A percentile compares a stretch with the other conserved stretches of the same genome.
phyloP scores from a whole-genome alignment of 2,329 filamentous ascomycete species.

The Alternaria postmessia region DNA sequence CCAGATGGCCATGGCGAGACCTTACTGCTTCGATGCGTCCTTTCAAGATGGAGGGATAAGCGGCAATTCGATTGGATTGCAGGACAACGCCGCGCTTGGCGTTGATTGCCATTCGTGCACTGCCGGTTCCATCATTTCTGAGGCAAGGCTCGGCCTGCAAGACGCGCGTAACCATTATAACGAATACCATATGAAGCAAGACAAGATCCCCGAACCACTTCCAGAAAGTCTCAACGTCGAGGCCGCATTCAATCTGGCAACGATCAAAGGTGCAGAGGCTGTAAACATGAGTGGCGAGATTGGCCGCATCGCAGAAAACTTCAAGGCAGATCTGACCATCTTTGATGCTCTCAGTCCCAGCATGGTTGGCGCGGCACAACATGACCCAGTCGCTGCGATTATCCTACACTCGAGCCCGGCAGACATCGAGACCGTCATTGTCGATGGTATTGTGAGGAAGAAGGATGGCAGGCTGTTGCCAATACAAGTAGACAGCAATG shows the following conservation, averaged over 20 bases:
- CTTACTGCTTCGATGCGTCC: slow-evolving; percentile 48
- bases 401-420: slow-evolving; percentile 52
- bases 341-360: slow-evolving; percentile 54
- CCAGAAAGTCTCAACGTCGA: slow-evolving; percentile 55
- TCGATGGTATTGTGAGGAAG: slow-evolving; percentile 56
- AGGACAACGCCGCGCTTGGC: slow-evolving; percentile 59
- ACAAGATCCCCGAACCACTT: slow-evolving; percentile 56
- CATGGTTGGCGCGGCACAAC: slow-evolving; percentile 54
- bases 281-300: slow-evolving; percentile 54
- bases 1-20: slow-evolving; percentile 56
- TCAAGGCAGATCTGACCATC: slow-evolving; percentile 59
- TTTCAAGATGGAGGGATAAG: slow-evolving; percentile 23
- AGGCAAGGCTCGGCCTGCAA: slow-evolving; percentile 64
- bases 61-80: slow-evolving; percentile 28
- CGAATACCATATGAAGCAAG: slow-evolving; percentile 52
- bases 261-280: slow-evolving; percentile 57
- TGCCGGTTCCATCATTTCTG: slow-evolving; percentile 54
- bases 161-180: slow-evolving; percentile 54
- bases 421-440: slow-evolving; percentile 56
- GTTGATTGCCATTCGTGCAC: slow-evolving; percentile 65
- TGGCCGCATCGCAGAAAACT: slow-evolving; percentile 57
- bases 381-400: slow-evolving; percentile 56
- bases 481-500: slow-evolving; percentile 34
- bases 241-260: slow-evolving; percentile 60
- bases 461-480: slow-evolving; percentile 39